phyloP scores from a whole-genome alignment of 257 asterid genomes.

The Nicotiana tabacum region DNA sequence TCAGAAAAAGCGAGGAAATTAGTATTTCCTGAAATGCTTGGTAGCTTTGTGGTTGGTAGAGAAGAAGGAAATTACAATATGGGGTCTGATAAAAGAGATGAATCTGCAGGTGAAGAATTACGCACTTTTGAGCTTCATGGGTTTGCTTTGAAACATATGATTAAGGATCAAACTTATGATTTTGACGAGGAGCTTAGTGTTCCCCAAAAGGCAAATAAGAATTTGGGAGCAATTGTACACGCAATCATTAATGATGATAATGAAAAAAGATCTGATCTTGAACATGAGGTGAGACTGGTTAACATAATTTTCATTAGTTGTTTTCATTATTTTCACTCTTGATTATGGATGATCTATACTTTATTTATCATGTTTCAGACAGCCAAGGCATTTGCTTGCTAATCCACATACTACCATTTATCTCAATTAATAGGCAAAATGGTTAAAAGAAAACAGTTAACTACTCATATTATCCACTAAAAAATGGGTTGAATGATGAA shows the following conservation, averaged over 20 bases:
- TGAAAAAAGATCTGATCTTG: conserved; percentile 22
- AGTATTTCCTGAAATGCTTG: conserved; percentile 3
- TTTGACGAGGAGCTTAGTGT: background rate
- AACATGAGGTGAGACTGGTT: conserved; percentile 13
- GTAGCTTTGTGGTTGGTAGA: background rate
- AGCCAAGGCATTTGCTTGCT: too few relatives aligned
- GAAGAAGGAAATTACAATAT: background rate
- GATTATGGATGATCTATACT: too few relatives aligned
- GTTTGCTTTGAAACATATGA: background rate
- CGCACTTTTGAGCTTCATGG: conserved; percentile 12
- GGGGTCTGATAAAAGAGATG: background rate
- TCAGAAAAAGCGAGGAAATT: background rate
- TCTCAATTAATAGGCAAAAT: too few relatives aligned
- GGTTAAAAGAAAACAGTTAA: too few relatives aligned
- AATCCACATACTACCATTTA: too few relatives aligned
- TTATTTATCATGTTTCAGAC: too few relatives aligned
- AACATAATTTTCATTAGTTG: too few relatives aligned
- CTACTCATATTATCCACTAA: too few relatives aligned
- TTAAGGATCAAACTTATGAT: background rate
- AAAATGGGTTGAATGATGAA: too few relatives aligned
- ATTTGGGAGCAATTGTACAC: background rate
- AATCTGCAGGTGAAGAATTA: conserved; percentile 9
- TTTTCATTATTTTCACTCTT: too few relatives aligned
- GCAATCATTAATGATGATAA: background rate
- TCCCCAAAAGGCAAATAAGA: background rate